Evolutionary conservation across 331 rosid species (phyloP).

Genomic region (Erythrophleum ivorense): DNA sequence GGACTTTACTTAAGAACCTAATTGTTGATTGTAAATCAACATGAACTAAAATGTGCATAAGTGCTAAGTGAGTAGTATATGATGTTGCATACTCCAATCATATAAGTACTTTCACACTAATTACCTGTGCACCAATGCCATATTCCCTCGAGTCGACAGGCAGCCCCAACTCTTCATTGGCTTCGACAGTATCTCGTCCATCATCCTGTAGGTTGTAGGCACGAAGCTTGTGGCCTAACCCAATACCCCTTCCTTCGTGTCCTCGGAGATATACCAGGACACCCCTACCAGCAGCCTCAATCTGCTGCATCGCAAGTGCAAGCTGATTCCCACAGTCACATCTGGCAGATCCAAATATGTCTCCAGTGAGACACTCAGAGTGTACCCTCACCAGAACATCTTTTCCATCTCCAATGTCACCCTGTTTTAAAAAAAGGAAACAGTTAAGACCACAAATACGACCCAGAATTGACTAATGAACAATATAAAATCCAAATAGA

Average conservation of each 20-base stretch:
- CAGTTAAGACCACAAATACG: not conserved
- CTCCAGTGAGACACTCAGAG: conserved; percentile 94
- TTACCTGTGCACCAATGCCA: conserved; percentile 96
- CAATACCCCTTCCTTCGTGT: conserved; percentile 94
- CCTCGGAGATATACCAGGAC: conserved; percentile 88
- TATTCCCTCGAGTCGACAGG: conserved; percentile 95
- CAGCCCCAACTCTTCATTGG: conserved; percentile 90
- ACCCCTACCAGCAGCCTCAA: conserved; percentile 92
- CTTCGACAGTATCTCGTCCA: conserved; percentile 90
- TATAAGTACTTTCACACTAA: not conserved
- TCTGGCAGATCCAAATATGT: conserved; percentile 94
- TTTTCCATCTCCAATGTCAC: conserved; percentile 87
- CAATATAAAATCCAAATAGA: not conserved
- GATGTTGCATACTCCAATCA: conserved; percentile 1
- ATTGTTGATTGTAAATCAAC: not conserved
- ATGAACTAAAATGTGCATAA: conserved; percentile 5
- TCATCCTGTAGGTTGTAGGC: conserved; percentile 88
- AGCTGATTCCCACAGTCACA: conserved; percentile 94
- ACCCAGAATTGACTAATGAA: not conserved
- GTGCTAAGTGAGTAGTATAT: conserved; percentile 5
- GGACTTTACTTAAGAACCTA: not conserved
- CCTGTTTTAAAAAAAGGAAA: conserved; percentile 52
- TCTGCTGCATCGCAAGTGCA: conserved; percentile 88
- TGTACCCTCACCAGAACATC: conserved; percentile 92
- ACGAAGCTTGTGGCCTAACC: conserved; percentile 92